Percentiles rank a stretch among this genome's conserved stretches.
Conservation (phyloP, 306 rosid genomes). For the Nissolia schottii region DNA sequence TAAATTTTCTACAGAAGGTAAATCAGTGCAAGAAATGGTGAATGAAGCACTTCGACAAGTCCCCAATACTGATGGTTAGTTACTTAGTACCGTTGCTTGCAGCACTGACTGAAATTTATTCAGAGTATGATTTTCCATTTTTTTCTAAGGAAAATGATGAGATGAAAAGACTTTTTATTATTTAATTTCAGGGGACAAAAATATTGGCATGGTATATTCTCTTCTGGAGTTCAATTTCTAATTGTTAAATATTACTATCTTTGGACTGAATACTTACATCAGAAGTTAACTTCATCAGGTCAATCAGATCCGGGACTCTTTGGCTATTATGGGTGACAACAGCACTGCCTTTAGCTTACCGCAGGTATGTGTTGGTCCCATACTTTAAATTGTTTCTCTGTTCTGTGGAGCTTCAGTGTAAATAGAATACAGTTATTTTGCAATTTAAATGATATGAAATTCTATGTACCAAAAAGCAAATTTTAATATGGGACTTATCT, state of each 20-base stretch:
- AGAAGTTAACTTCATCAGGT: constrained; percentile 55
- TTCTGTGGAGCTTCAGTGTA: not conserved
- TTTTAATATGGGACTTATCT: not conserved
- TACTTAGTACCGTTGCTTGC: constrained; percentile 5
- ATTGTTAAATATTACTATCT: constrained; percentile 16
- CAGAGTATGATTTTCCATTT: constrained; percentile 2
- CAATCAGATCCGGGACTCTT: constrained; percentile 88
- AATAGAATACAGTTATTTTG: constrained; percentile 6
- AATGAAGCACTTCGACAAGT: constrained; percentile 76
- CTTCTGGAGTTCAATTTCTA: constrained; percentile 23
- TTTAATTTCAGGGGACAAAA: constrained; percentile 80
- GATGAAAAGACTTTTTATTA: constrained; percentile 24
- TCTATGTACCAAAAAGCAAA: not conserved
- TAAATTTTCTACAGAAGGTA: constrained; percentile 66
- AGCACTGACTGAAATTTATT: constrained; percentile 5
- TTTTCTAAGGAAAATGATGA: constrained; percentile 7
- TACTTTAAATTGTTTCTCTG: not conserved
- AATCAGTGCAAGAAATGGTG: constrained; percentile 93
- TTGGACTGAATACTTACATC: constrained; percentile 14
- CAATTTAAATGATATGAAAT: constrained; percentile 14
- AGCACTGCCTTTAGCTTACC: constrained; percentile 95
- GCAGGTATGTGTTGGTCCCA: constrained; percentile 52
- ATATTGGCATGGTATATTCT: constrained; percentile 69
- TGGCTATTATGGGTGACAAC: constrained; percentile 92
- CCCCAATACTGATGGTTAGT: constrained; percentile 69